phyloP scores from a whole-genome alignment of 345 rosid species.

The Conringia planisiliqua region DNA sequence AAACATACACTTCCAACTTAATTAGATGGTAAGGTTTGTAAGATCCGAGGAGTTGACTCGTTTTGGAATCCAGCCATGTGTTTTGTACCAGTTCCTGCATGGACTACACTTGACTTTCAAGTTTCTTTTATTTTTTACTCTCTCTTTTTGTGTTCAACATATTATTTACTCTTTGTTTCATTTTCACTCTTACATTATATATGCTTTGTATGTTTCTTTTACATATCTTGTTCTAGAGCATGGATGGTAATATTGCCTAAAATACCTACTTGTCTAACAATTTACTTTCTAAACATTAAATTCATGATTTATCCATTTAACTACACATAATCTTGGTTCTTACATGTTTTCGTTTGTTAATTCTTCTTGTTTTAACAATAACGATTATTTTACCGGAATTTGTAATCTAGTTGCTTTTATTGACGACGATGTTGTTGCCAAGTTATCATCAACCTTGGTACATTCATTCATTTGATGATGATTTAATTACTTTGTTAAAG shows the following conservation, averaged over 20 bases:
- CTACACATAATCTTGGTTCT: background rate
- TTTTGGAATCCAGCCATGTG: constrained; percentile 31
- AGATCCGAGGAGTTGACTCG: constrained; percentile 39
- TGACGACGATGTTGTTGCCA: background rate
- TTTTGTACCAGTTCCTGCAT: constrained; percentile 27
- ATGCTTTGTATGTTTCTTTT: background rate
- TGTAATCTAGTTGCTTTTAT: background rate
- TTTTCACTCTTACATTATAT: background rate
- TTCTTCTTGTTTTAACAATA: background rate
- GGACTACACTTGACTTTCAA: constrained; percentile 24
- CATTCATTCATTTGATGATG: background rate
- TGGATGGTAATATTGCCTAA: background rate
- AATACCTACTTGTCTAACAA: background rate
- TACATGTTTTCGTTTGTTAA: background rate
- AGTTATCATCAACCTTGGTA: background rate
- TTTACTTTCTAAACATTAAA: background rate
- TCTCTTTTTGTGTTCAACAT: background rate
- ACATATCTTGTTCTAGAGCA: background rate
- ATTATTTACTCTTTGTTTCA: background rate
- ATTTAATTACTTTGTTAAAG: background rate
- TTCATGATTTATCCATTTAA: background rate
- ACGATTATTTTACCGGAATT: background rate
- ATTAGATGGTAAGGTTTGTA: constrained; percentile 14
- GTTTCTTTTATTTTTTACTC: background rate
- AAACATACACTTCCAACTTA: background rate